phyloP scores from a whole-genome alignment of 2,329 filamentous ascomycete genomes.

The Fusarium liriodendri region DNA sequence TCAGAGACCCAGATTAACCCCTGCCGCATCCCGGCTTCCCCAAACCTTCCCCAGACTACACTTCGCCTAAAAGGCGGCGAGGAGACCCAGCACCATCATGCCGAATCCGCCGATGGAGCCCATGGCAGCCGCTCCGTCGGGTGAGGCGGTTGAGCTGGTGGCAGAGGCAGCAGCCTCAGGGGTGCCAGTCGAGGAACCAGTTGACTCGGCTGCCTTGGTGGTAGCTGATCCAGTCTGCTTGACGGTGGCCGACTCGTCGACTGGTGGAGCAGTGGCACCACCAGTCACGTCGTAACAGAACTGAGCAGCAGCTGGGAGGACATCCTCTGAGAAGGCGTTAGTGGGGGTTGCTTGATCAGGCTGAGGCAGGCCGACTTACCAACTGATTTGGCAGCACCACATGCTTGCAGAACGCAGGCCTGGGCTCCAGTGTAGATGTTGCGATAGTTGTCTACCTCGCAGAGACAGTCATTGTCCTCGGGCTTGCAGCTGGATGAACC shows the following conservation, averaged over 20 bases:
- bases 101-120: slow-evolving; percentile 15
- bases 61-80: slow-evolving; percentile 10
- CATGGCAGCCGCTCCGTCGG: slow-evolving; percentile 9
- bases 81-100: slow-evolving; percentile 10
- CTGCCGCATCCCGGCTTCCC: background rate
- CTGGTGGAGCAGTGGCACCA: slow-evolving; percentile 19
- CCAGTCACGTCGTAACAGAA: slow-evolving; percentile 33
- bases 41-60: background rate
- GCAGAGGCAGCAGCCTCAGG: background rate
- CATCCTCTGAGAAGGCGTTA: slow-evolving; percentile 24
- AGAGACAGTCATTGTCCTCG: slow-evolving; percentile 37
- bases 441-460: slow-evolving; percentile 46
- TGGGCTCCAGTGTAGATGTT: slow-evolving; percentile 53
- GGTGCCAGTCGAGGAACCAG: slow-evolving; percentile 4
- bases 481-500: slow-evolving; percentile 32
- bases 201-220: background rate
- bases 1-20: background rate
- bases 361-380: slow-evolving; percentile 16
- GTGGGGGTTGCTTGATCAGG: background rate
- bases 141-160: background rate
- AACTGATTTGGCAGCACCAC: slow-evolving; percentile 50
- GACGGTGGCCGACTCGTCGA: slow-evolving; percentile 4
- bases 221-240: background rate
- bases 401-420: slow-evolving; percentile 55
- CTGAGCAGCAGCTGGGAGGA: slow-evolving; percentile 35